These are phyloP conservation scores for Populus simonii DNA, from an alignment of 345 rosid genomes.

Conservation along the genomic window DNA sequence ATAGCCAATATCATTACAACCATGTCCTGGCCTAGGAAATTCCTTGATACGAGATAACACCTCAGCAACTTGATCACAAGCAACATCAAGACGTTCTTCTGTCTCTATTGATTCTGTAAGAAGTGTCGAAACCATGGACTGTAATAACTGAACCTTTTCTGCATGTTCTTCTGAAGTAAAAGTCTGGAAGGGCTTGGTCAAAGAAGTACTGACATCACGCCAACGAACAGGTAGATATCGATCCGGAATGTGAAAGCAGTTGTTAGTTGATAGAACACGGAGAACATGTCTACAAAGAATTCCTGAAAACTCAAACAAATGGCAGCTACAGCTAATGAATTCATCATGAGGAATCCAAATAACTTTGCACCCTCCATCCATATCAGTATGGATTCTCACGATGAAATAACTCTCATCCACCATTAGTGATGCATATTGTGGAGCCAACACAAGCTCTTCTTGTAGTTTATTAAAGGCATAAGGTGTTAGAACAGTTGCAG, in stretches of 20 bases:
- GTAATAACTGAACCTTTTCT: conserved; percentile 38
- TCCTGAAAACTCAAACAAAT: conserved; percentile 51
- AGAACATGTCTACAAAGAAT: conserved; percentile 56
- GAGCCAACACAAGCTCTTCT: conserved; percentile 55
- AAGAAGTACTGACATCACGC: conserved; percentile 24
- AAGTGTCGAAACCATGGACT: conserved; percentile 47
- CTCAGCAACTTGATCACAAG: conserved; percentile 42
- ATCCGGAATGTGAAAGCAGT: conserved; percentile 60
- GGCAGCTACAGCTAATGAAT: conserved; percentile 51
- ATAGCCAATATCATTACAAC: conserved; percentile 26
- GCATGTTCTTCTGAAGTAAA: conserved; percentile 25
- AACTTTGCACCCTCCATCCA: conserved; percentile 47
- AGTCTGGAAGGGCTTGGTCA: conserved; percentile 11
- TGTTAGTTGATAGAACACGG: conserved; percentile 50
- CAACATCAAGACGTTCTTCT: conserved; percentile 50
- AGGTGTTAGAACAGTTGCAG: conserved; percentile 52
- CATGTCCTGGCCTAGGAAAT: conserved; percentile 32
- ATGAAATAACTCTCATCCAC: conserved; percentile 46
- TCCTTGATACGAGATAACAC: conserved; percentile 40
- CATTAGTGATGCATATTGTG: conserved; percentile 48
- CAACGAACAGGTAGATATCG: conserved; percentile 41
- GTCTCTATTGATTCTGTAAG: conserved; percentile 44
- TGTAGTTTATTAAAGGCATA: conserved; percentile 54
- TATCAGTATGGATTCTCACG: conserved; percentile 48
- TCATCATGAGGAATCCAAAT: conserved; percentile 46